Evolutionary conservation across 2,329 filamentous ascomycete genomes (phyloP), one percentile per base, ranked within the genome.

Genomic region (Apiospora sp.): DNA sequence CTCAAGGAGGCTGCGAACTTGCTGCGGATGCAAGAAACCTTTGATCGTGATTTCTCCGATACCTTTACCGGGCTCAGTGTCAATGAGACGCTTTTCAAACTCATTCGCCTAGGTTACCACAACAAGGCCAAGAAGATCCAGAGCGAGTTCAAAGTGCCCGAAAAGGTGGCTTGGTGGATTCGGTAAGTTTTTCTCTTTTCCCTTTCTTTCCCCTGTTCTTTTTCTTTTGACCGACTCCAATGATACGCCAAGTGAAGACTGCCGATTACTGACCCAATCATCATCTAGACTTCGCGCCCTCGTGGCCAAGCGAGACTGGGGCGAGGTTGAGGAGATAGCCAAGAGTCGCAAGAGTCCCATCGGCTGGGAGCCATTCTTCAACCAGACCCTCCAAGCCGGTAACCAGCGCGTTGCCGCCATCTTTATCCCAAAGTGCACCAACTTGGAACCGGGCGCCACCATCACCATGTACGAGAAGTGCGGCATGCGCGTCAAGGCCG

Each of bases 291-390:
- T 99, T 41, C 91, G 96, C 77, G 96, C 95, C 0, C 88, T 98
- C 69, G 94, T 99, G 3, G 93, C 94, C 22, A 94, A 95, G 81
- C 89, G 96, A 71, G 94, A 98, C 80, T 99, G 95, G 95, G 91
- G 90, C 70, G 96, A 98, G 81, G 89, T 99, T 72, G 95, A 98
- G 81, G 95, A 98, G 77, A 89, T 94, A 77, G 89, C 90, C 48
- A 93, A 92, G 80, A 89, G 87, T 79, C 90, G 93, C 79, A 97
- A 95, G 82, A 96, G 93, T 73, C 94, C 96, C 0, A 98, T 99
- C 80, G 96, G 96, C 14, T 99, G 96, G 96, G 94, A 97, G 91
- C 94, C 96, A 0, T 99, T 97, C 83, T 98, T 94, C 86, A 97
- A 96, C 80, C 92, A 97, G 78, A 91, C 94, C 41, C 86, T 98